phyloP scores from a whole-genome alignment of 2,329 filamentous ascomycete genomes.

The Trichoderma lentiforme region DNA sequence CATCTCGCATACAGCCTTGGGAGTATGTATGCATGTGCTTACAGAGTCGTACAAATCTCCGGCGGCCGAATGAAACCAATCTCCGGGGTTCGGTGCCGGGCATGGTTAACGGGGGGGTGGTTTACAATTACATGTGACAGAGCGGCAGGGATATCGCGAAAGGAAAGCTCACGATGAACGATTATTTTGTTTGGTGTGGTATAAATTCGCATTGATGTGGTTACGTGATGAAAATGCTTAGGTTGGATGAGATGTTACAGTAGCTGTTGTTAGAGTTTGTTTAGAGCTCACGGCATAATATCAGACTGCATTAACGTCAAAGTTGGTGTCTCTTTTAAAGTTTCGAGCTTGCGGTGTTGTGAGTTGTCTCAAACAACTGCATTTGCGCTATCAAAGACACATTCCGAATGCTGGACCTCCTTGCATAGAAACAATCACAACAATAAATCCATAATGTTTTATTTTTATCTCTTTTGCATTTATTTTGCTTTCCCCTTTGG shows the following conservation, averaged over 20 bases:
- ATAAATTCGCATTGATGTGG: background rate
- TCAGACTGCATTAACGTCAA: background rate
- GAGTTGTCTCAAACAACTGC: background rate
- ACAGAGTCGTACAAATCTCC: background rate
- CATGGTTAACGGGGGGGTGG: background rate
- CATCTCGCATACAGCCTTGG: background rate
- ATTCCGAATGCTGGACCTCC: background rate
- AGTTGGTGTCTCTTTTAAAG: background rate
- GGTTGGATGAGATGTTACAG: background rate
- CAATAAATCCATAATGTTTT: background rate
- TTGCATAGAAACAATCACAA: background rate
- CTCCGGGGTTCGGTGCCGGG: background rate
- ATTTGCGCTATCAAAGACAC: slow-evolving; percentile 3
- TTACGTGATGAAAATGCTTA: background rate
- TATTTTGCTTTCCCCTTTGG: background rate
- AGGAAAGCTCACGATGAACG: background rate
- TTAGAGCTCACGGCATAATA: background rate
- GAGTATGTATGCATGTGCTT: background rate
- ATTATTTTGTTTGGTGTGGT: background rate
- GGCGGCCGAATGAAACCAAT: background rate
- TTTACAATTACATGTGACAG: background rate
- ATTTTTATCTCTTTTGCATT: background rate
- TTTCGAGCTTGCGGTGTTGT: background rate
- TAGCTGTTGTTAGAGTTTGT: background rate
- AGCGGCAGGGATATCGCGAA: background rate